Conservation (phyloP, 495 filamentous ascomycete species). For the Xylaria sp. region DNA sequence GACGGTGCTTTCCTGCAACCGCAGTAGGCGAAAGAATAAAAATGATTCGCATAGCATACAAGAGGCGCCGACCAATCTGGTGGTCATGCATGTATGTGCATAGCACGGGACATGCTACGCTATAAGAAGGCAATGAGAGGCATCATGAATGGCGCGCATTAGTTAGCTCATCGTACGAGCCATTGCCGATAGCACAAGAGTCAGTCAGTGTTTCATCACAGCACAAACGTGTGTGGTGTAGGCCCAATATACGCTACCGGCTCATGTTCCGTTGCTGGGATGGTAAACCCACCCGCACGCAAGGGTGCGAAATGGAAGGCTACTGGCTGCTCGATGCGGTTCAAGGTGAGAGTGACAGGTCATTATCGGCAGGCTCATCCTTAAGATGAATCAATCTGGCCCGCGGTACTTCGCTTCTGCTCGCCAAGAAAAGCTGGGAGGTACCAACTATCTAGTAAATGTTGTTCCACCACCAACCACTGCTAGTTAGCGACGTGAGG, state of each 20-base stretch:
- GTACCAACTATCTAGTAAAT: background rate
- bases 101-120: slow-evolving; percentile 14
- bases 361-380: slow-evolving; percentile 14
- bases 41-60: slow-evolving; percentile 18
- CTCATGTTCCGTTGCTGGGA: slow-evolving; percentile 27
- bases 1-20: background rate
- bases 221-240: slow-evolving; percentile 6
- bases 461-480: background rate
- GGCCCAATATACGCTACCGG: slow-evolving; percentile 20
- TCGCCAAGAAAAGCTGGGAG: background rate
- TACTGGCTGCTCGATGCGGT: slow-evolving; percentile 11
- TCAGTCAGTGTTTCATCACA: slow-evolving; percentile 12
- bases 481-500: slow-evolving; percentile 3
- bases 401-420: slow-evolving; percentile 16
- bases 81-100: slow-evolving; percentile 17
- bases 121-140: slow-evolving; percentile 1
- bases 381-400: background rate
- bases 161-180: slow-evolving; percentile 18
- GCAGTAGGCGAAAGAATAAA: slow-evolving; percentile 19
- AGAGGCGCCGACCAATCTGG: background rate
- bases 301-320: slow-evolving; percentile 13
- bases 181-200: slow-evolving; percentile 11
- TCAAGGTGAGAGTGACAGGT: slow-evolving; percentile 26
- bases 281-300: slow-evolving; percentile 22
- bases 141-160: slow-evolving; percentile 8